A percentile compares a stretch with the other conserved stretches of the same genome.
These are phyloP conservation scores for Leccinellum luteum DNA, from an alignment of 768 basidiomycete species.

Conservation along the genomic window DNA sequence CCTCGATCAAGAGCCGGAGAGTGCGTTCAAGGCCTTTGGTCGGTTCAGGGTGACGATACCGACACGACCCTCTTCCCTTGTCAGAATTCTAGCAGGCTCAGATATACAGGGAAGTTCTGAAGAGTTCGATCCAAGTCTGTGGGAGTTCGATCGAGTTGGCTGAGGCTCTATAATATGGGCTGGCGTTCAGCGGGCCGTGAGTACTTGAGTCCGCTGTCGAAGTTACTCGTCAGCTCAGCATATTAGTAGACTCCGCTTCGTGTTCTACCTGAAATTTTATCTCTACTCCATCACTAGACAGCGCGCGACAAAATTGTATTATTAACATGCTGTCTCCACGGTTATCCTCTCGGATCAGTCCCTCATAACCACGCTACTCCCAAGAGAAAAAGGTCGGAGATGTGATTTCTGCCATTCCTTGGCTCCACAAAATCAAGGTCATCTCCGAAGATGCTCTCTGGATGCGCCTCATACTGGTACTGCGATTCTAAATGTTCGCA, in stretches of 20 bases:
- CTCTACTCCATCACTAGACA: conserved; percentile 42
- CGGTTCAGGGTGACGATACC: conserved; percentile 77
- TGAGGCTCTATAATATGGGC: too few species aligned
- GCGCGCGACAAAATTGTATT: conserved; percentile 53
- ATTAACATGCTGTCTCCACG: conserved; percentile 37
- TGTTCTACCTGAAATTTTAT: conserved; percentile 11
- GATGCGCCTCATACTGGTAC: conserved; percentile 73
- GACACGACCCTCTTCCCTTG: conserved; percentile 21
- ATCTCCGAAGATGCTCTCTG: conserved; percentile 57
- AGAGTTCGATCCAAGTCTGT: not conserved
- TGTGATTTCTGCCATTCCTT: conserved; percentile 63
- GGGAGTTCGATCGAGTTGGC: not conserved
- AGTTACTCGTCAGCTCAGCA: not conserved
- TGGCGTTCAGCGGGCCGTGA: too few species aligned
- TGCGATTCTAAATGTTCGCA: conserved; percentile 61
- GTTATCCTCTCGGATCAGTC: conserved; percentile 45
- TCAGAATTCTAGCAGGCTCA: conserved; percentile 21
- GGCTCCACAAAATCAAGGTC: conserved; percentile 22
- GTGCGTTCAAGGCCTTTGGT: conserved; percentile 84
- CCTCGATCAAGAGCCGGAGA: conserved; percentile 72
- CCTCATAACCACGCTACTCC: conserved; percentile 49
- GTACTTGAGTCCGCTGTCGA: too few species aligned
- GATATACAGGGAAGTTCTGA: conserved; percentile 26
- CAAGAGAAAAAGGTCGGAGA: conserved; percentile 55
- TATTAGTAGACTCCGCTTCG: not conserved